phyloP scores from a whole-genome alignment of 176 grass and related monocot species.

The Calamus simplicifolius region DNA sequence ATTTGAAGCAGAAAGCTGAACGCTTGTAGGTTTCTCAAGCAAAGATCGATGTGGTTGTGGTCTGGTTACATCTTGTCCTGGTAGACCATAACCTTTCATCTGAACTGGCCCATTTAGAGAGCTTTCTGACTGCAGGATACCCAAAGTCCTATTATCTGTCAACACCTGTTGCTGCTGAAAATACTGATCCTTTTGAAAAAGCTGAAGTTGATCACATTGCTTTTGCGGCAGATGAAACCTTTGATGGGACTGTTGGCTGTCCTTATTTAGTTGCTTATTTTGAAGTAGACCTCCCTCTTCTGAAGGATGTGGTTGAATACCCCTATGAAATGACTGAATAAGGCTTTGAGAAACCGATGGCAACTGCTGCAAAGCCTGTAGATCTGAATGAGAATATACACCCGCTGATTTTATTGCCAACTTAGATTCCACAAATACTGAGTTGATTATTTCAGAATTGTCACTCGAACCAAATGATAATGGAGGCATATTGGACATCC shows the following conservation, averaged over 20 bases:
- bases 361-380: conserved; percentile 5
- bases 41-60: background rate
- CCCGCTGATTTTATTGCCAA: conserved; percentile 6
- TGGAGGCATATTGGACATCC: conserved; percentile 27
- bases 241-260: background rate
- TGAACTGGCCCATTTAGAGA: background rate
- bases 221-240: background rate
- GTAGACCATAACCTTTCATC: background rate
- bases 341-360: background rate
- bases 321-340: background rate
- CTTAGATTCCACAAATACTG: conserved; percentile 7
- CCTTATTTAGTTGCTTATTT: background rate
- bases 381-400: conserved; percentile 4
- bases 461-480: conserved; percentile 26
- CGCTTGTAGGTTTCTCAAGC: background rate
- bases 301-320: background rate
- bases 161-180: background rate
- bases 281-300: background rate
- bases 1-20: background rate
- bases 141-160: background rate
- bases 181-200: conserved; percentile 1
- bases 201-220: background rate
- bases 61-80: background rate
- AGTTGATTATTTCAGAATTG: conserved; percentile 25
- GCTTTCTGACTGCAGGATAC: background rate